Percentiles rank a stretch among this genome's conserved stretches.
These are phyloP conservation scores for Hibiscus tridactylites DNA, from an alignment of 345 rosid genomes.

Conservation along the genomic window DNA sequence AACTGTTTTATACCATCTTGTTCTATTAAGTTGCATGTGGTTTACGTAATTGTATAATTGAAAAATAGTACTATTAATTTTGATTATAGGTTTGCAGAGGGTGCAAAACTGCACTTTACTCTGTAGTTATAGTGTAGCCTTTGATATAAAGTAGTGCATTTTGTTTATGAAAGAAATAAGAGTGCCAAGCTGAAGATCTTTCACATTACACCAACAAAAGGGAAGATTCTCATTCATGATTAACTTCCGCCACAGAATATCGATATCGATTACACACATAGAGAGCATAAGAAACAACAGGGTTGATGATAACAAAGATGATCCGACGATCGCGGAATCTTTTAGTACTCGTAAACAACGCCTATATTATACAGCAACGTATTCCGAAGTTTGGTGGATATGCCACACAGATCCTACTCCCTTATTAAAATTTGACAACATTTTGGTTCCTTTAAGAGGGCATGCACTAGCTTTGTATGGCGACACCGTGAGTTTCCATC, in stretches of 20 bases:
- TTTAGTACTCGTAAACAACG: constrained; percentile 8
- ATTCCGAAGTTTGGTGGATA: background rate
- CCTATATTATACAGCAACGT: constrained; percentile 10
- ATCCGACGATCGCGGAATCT: background rate
- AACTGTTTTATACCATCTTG: constrained; percentile 56
- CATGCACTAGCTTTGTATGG: constrained; percentile 36
- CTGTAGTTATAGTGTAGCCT: background rate
- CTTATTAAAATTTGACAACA: background rate
- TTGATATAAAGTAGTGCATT: background rate
- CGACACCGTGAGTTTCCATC: constrained; percentile 41
- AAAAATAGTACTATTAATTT: background rate
- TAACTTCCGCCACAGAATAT: background rate
- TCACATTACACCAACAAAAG: background rate
- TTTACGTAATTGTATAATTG: background rate
- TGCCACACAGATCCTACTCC: constrained; percentile 2
- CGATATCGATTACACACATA: background rate
- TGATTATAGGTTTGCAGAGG: background rate
- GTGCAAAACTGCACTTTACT: constrained; percentile 11
- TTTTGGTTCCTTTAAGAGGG: background rate
- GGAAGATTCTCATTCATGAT: constrained; percentile 6
- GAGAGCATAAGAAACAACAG: background rate
- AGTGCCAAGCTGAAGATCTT: background rate
- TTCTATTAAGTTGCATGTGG: constrained; percentile 24
- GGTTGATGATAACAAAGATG: background rate
- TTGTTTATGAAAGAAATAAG: constrained; percentile 7